Evolutionary conservation across 139 green algal species (phyloP).

Genomic region (Tetradesmus lagerheimii): DNA sequence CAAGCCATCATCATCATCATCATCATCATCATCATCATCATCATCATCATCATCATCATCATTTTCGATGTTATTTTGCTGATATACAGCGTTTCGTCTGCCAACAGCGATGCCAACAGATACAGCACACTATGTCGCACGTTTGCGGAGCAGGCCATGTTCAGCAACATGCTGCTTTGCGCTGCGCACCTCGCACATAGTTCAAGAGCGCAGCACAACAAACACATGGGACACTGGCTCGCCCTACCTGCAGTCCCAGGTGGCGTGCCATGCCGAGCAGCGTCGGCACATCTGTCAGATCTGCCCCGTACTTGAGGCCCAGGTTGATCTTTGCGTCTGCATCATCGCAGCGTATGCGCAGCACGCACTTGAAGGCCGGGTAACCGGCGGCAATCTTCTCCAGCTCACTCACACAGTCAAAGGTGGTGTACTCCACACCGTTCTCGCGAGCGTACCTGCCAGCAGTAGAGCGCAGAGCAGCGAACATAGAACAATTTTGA

Average conservation of each 20-base stretch:
- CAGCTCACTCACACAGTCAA: slow-evolving; percentile 89
- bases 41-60: not conserved
- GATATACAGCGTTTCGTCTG: not conserved
- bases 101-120: no score
- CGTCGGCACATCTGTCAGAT: slow-evolving; percentile 39
- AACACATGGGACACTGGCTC: slow-evolving; percentile 45
- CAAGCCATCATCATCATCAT: no score
- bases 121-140: no score
- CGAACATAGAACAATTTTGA: no score
- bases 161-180: no score
- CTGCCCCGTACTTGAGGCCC: slow-evolving; percentile 57
- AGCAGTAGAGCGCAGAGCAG: not conserved
- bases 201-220: no score
- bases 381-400: slow-evolving; percentile 86
- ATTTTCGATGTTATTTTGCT: not conserved
- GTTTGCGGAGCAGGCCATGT: no score
- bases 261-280: slow-evolving; percentile 47
- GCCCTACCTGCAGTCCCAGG: slow-evolving; percentile 71
- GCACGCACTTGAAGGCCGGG: slow-evolving; percentile 68
- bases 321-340: slow-evolving; percentile 53
- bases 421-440: slow-evolving; percentile 72
- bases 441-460: slow-evolving; percentile 39
- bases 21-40: no score
- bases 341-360: slow-evolving; percentile 89
- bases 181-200: no score